Evolutionary conservation across 164 flowering plant species (phyloP).

Genomic region (Macadamia integrifolia): DNA sequence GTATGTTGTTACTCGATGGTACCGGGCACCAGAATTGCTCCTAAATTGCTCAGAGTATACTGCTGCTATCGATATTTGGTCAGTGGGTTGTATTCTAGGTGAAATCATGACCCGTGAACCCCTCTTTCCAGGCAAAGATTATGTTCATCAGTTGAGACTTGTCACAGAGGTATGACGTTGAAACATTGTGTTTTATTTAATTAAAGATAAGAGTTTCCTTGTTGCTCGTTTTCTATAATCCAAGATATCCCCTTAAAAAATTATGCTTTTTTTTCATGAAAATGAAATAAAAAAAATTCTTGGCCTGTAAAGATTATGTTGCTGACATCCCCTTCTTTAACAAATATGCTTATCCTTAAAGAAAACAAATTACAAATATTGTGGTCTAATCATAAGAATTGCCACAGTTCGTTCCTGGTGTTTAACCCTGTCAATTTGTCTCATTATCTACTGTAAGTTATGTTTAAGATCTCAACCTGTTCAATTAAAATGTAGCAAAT

Average conservation of each 20-base stretch:
- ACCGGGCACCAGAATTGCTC: background rate
- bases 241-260: background rate
- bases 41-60: background rate
- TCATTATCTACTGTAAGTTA: too few relatives aligned
- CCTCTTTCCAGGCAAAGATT: background rate
- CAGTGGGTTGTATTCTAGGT: constrained; percentile 1
- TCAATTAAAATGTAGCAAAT: too few relatives aligned
- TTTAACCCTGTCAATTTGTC: too few relatives aligned
- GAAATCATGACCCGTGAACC: background rate
- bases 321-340: too few relatives aligned
- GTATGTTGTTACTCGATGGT: background rate
- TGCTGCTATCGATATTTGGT: background rate
- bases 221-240: background rate
- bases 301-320: too few relatives aligned
- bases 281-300: too few relatives aligned
- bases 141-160: constrained; percentile 2
- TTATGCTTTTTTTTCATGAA: too few relatives aligned
- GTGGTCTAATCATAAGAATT: background rate
- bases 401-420: too few relatives aligned
- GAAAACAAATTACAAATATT: too few relatives aligned
- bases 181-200: background rate
- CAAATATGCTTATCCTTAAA: background rate
- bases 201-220: background rate
- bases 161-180: background rate
- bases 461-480: too few relatives aligned